Evolutionary conservation across 2,329 filamentous ascomycete genomes (phyloP), one percentile per base, ranked within the genome.

Genomic region (Penicillium sp.): DNA sequence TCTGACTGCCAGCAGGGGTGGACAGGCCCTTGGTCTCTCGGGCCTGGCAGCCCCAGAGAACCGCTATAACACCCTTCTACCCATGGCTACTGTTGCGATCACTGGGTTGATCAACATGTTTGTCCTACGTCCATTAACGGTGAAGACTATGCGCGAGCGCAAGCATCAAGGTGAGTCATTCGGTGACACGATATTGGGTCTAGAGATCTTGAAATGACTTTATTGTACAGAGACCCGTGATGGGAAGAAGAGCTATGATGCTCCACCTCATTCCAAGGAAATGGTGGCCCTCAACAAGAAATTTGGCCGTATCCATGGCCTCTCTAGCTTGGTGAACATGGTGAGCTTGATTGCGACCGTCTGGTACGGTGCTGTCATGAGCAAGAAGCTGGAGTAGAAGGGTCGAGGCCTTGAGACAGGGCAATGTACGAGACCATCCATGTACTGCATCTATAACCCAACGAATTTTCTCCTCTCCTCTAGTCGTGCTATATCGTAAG

Each of bases 201-300:
- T 16, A 45, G 40, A 19, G 13, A 10, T 5, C 57, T 30, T 42
- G 53, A 30, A 14, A 63, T 67, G 45, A 67, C 46, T 52, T n/a
- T 49, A 16, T 5, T 52, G 11, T n/a, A n/a, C 43, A 84, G 93
- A 94, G 82, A 92, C 89, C 63, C 87, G 89, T 70, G 94, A 97
- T 74, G 92, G 92, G 57, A 97, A 96, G 84, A 91, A 90, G 74
- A 91, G 88, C 76, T 91, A 90, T 71, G 92, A 96, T 65, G 80
- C 85, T 55, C 84, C 88, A 0, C 91, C 92, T 42, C 91, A 96
- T 71, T 95, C 90, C 5, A 83, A 88, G 68, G 91, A 94, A 80
- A 97, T 98, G 93, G 77, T 86, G 68, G 83, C 82, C 8, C 77
- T 96, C 69, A 96, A 94, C 81, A 90, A 87, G 79, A 83, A 82